These are phyloP conservation scores for Amanita pseudoporphyria DNA, from an alignment of 768 basidiomycete genomes.

Conservation along the genomic window DNA sequence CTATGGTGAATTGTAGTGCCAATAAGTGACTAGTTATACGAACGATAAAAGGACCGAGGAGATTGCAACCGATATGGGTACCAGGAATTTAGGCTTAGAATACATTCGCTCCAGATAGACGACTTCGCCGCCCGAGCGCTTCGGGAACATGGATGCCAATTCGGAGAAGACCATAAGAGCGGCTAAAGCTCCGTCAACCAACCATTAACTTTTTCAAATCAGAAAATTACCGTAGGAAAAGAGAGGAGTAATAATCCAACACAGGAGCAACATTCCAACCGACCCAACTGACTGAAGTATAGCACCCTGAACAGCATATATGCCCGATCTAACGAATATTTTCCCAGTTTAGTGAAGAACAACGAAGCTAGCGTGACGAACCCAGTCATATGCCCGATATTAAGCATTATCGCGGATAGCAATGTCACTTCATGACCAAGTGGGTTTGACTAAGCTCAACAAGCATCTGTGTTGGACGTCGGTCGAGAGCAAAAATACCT, in stretches of 20 bases:
- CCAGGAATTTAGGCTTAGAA: constrained; percentile 31
- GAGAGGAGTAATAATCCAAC: constrained; percentile 23
- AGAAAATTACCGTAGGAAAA: constrained; percentile 23
- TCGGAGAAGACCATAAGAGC: constrained; percentile 31
- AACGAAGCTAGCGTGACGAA: constrained; percentile 5
- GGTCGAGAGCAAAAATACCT: too few relatives aligned
- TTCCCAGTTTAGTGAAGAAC: neutral
- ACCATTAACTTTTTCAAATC: neutral
- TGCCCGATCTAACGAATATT: constrained; percentile 19
- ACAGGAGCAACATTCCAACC: constrained; percentile 21
- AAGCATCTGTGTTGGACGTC: neutral
- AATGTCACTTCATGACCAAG: constrained; percentile 25
- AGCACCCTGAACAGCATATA: constrained; percentile 25
- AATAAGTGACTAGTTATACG: constrained; percentile 11
- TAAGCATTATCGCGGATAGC: constrained; percentile 26
- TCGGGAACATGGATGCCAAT: constrained; percentile 37
- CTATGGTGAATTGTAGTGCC: neutral
- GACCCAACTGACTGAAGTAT: constrained; percentile 29
- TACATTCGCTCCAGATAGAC: constrained; percentile 39
- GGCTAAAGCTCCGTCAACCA: constrained; percentile 13
- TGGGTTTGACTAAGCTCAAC: constrained; percentile 17
- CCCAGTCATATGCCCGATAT: constrained; percentile 26
- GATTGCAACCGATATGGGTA: constrained; percentile 34
- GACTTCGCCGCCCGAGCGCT: constrained; percentile 39
- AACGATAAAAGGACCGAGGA: constrained; percentile 26